Base-by-base conservation (phyloP, 345 rosid species). In the Carallia pectinifolia region DNA sequence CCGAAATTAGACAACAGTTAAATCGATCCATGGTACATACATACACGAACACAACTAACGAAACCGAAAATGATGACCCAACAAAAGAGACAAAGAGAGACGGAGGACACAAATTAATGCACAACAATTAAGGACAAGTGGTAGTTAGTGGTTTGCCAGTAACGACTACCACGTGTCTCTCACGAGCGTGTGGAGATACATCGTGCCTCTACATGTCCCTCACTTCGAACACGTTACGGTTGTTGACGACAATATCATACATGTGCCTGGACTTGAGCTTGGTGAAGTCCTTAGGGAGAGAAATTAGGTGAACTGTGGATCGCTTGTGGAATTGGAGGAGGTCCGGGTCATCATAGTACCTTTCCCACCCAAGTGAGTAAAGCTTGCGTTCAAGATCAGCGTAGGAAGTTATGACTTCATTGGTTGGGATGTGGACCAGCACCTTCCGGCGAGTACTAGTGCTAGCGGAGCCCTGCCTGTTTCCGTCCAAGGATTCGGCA, bases 191-290 rank as follows among this genome's bases (percentile, higher is more conserved):
- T 23, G 23, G 23, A 23, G 23, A 23, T 23, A 23, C 23, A 23
- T 23, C 23, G 23, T 23, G 23, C 23, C 23, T 23, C 23, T 83
- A 86, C 81, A 79, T 69, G 18, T 88, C 89, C 59, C 86, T 82
- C 10, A 92, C 96, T 74, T 90, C 82, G 53, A 92, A 92, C 72
- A 80, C 33, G 76, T 85, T 84, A 12, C 88, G 90, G 67, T 87
- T 90, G 66, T 92, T 88, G 65, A 90, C 90, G 53, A 92, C 92
- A 74, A 92, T 90, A 65, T 92, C 96, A 63, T 76, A 90, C 98
- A 92, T 92, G 76, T 92, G 93, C 76, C 84, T 73, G 80, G 89
- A 67, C 71, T 84, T 88, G 83, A 92, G 83, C 82, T 64, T 86
- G 81, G 18, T 74, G 68, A 90, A 92, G 76, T 90, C 92, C 55